Percentiles rank a stretch among this genome's conserved stretches.
Conservation (phyloP, 495 filamentous ascomycete genomes). For the Aspergillus wentii region DNA sequence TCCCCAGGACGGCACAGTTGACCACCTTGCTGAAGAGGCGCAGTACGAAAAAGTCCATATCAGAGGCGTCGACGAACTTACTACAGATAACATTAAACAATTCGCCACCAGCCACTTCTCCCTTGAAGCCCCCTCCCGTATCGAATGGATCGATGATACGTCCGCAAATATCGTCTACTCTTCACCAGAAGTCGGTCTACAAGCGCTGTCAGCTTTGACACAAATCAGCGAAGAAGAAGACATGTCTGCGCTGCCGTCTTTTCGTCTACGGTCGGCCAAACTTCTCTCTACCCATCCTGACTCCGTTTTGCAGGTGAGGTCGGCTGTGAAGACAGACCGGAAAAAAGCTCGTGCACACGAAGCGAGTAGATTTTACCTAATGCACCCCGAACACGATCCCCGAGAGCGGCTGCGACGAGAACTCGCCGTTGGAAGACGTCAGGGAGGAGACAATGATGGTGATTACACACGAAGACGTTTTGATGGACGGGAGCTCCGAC, state of each 20-base stretch:
- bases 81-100: conserved; percentile 66
- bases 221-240: conserved; percentile 34
- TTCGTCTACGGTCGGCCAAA: conserved; percentile 58
- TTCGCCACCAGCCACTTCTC: conserved; percentile 65
- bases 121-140: conserved; percentile 43
- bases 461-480: conserved; percentile 54
- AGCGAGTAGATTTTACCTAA: conserved; percentile 82
- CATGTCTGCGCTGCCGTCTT: conserved; percentile 34
- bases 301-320: conserved; percentile 62
- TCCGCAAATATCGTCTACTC: conserved; percentile 83
- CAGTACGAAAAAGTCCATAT: conserved; percentile 68
- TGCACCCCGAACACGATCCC: conserved; percentile 85
- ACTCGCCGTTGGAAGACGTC: conserved; percentile 40
- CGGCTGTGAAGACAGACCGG: conserved; percentile 67
- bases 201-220: conserved; percentile 65
- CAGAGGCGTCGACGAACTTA: conserved; percentile 75
- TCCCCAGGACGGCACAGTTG: conserved; percentile 14
- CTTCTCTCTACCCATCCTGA: conserved; percentile 60
- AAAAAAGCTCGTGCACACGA: conserved; percentile 74
- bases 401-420: conserved; percentile 59
- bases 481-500: conserved; percentile 51
- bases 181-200: conserved; percentile 59
- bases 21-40: conserved; percentile 27
- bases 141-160: conserved; percentile 95
- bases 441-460: conserved; percentile 55